A percentile compares a stretch with the other conserved stretches of the same genome.
Evolutionary conservation across 2,329 filamentous ascomycete species (phyloP).

Genomic region (Beauveria brongniartii): DNA sequence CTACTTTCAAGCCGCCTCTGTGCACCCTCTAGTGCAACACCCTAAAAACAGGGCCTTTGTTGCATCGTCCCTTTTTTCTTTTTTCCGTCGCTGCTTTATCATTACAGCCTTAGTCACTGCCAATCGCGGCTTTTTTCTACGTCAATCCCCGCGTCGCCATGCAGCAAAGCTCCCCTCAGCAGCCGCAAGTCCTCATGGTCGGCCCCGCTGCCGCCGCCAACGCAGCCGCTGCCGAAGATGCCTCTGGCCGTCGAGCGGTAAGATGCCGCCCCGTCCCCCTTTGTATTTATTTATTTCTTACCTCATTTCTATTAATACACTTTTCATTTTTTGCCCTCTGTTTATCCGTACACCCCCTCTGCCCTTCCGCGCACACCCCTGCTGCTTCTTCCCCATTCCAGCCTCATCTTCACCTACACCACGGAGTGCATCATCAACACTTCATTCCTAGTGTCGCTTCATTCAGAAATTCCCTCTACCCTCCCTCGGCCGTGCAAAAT

Average conservation of each 20-base stretch:
- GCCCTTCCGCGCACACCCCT: background rate
- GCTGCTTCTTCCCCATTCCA: background rate
- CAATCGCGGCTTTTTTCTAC: background rate
- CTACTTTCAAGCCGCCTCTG: background rate
- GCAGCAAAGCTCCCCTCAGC: slow-evolving; percentile 4
- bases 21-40: slow-evolving; percentile 6
- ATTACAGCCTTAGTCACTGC: background rate
- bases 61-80: background rate
- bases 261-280: background rate
- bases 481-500: background rate
- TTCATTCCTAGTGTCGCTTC: background rate
- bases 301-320: background rate
- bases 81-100: background rate
- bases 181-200: slow-evolving; percentile 1
- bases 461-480: background rate
- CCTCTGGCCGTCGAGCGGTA: slow-evolving; percentile 12
- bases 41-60: slow-evolving; percentile 7
- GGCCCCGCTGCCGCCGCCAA: slow-evolving; percentile 4
- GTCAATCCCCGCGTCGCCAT: background rate
- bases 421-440: background rate
- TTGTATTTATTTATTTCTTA: background rate
- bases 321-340: background rate
- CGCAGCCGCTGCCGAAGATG: slow-evolving; percentile 7
- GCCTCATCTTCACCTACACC: background rate
- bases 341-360: background rate